Evolutionary conservation across 805 yeast species (phyloP).

Genomic region (Pichia kluyveri): DNA sequence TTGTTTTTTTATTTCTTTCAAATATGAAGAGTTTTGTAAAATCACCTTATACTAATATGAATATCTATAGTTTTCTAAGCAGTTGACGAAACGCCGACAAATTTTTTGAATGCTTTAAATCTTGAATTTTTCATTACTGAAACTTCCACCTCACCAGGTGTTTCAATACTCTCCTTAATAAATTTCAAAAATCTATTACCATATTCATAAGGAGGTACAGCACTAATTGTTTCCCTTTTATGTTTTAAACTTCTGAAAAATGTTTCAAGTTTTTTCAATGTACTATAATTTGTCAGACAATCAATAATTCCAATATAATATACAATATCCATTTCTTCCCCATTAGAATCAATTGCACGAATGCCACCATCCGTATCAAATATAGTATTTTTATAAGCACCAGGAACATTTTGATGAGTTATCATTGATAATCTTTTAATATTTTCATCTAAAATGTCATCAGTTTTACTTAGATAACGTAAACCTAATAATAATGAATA

Average conservation of each 20-base stretch:
- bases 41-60: no score
- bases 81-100: background rate
- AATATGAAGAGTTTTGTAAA: background rate
- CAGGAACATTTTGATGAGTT: slow-evolving; percentile 11
- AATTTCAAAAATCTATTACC: slow-evolving; percentile 79
- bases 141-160: slow-evolving; percentile 7
- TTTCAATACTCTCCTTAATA: slow-evolving; percentile 26
- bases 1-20: background rate
- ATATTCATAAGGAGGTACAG: slow-evolving; percentile 85
- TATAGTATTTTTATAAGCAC: slow-evolving; percentile 8
- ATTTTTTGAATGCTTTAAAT: slow-evolving; percentile 1
- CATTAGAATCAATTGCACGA: slow-evolving; percentile 54
- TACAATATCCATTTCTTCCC: slow-evolving; percentile 55
- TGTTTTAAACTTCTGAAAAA: slow-evolving; percentile 71
- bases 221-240: slow-evolving; percentile 62
- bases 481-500: slow-evolving; percentile 85
- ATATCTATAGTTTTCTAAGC: background rate
- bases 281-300: slow-evolving; percentile 74
- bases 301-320: slow-evolving; percentile 93
- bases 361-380: slow-evolving; percentile 63
- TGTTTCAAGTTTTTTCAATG: slow-evolving; percentile 74
- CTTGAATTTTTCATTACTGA: background rate
- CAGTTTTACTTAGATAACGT: slow-evolving; percentile 54
- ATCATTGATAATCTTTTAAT: slow-evolving; percentile 16
- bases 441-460: slow-evolving; percentile 14